Percentiles rank a stretch among this genome's conserved stretches.
Conservation (phyloP, 306 rosid genomes). For the Malus sylvestris region DNA sequence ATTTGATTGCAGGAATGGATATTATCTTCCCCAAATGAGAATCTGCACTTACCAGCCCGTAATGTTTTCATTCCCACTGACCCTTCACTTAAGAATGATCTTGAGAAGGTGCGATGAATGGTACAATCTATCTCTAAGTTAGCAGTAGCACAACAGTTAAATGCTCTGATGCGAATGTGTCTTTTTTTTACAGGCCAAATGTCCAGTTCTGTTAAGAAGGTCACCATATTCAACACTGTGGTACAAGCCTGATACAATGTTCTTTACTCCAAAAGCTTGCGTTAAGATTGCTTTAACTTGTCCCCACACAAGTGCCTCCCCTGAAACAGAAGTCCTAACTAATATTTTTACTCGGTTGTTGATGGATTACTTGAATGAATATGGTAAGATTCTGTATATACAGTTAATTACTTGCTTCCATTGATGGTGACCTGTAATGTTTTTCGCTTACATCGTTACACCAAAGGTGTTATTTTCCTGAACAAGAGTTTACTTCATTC, state of each 20-base stretch:
- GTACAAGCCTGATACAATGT: constrained; percentile 82
- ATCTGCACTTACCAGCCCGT: constrained; percentile 68
- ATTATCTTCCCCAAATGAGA: constrained; percentile 58
- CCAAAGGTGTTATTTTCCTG: not conserved
- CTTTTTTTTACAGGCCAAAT: constrained; percentile 50
- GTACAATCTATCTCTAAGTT: not conserved
- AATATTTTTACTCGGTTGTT: constrained; percentile 61
- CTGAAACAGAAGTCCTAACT: constrained; percentile 64
- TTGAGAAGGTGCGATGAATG: constrained; percentile 46
- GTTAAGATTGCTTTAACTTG: constrained; percentile 76
- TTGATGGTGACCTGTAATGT: not conserved
- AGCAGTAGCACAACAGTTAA: not conserved
- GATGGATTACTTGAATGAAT: constrained; percentile 90
- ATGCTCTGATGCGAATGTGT: constrained; percentile 1
- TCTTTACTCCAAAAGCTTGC: constrained; percentile 74
- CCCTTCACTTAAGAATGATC: constrained; percentile 56
- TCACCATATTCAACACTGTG: constrained; percentile 69
- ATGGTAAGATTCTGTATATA: constrained; percentile 43
- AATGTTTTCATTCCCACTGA: constrained; percentile 81
- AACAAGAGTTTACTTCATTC: not conserved
- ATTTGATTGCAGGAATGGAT: constrained; percentile 69
- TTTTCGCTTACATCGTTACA: not conserved
- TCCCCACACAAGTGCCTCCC: constrained; percentile 71
- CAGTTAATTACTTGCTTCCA: not conserved
- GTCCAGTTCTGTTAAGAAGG: constrained; percentile 63